phyloP scores from a whole-genome alignment of 495 filamentous ascomycete genomes.

The Neurospora sp. region DNA sequence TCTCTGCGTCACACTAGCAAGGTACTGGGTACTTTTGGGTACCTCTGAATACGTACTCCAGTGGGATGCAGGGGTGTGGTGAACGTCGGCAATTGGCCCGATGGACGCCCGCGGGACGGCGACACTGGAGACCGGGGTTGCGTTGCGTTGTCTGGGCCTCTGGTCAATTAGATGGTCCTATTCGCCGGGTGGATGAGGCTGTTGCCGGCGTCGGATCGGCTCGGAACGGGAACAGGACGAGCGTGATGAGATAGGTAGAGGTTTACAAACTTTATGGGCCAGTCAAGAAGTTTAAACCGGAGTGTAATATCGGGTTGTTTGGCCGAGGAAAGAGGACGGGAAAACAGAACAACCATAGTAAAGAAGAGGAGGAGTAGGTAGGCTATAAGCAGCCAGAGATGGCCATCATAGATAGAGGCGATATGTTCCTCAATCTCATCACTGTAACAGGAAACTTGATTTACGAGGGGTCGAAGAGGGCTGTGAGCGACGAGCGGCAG shows the following conservation, averaged over 20 bases:
- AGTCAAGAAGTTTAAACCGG: not conserved
- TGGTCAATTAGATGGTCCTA: not conserved
- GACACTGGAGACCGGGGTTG: not conserved
- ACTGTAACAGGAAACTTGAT: not conserved
- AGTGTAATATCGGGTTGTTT: not conserved
- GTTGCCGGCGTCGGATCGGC: not conserved
- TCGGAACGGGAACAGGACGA: not conserved
- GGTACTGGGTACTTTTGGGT: not conserved
- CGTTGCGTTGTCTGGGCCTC: not conserved
- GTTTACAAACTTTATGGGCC: not conserved
- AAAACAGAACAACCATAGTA: not conserved
- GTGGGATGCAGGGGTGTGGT: not conserved
- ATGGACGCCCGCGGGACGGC: not conserved
- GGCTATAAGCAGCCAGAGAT: not conserved
- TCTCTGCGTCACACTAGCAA: constrained; percentile 12
- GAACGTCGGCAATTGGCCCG: not conserved
- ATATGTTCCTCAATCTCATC: not conserved
- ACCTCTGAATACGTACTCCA: not conserved
- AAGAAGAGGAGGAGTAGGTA: not conserved
- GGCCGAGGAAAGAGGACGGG: not conserved
- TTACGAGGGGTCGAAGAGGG: not conserved
- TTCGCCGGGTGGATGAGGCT: not conserved
- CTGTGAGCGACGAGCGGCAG: not conserved
- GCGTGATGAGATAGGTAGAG: not conserved
- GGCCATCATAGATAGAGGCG: not conserved